Evolutionary conservation across 2,329 filamentous ascomycete genomes (phyloP).

Genomic region (Sarocladium oryzae): DNA sequence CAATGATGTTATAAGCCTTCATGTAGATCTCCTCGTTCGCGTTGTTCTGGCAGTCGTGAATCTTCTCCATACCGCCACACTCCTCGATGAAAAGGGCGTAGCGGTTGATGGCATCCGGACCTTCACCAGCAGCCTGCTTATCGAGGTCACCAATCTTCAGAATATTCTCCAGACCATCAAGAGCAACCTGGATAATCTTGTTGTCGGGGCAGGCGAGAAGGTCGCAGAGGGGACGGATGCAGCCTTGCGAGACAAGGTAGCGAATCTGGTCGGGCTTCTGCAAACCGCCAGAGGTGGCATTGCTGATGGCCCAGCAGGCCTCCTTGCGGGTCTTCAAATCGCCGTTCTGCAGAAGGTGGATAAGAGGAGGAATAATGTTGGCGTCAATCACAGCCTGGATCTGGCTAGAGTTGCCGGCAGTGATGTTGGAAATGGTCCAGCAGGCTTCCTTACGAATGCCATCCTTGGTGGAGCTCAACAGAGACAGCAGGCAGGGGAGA

Average conservation of each 20-base stretch:
- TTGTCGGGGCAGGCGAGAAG: conserved; percentile 95
- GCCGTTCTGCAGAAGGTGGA: conserved; percentile 91
- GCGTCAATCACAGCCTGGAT: conserved; percentile 96
- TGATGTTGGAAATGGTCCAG: conserved; percentile 99
- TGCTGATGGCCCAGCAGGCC: conserved; percentile 99
- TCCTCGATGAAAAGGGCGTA: conserved; percentile 98
- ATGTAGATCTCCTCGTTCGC: conserved; percentile 99
- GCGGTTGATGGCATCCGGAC: conserved; percentile 78
- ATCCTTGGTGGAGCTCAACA: conserved; percentile 95
- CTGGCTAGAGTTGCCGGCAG: conserved; percentile 93
- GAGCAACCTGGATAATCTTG: conserved; percentile 98
- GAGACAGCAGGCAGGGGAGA: conserved; percentile 82
- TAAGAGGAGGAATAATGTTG: conserved; percentile 92
- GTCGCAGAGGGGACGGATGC: conserved; percentile 96
- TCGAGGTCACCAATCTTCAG: conserved; percentile 99
- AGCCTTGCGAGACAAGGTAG: conserved; percentile 86
- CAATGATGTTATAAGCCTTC: conserved; percentile 99
- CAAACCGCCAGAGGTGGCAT: conserved; percentile 92
- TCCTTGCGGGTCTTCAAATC: conserved; percentile 99
- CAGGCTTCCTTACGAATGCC: conserved; percentile 98
- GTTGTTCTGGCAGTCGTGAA: conserved; percentile 99
- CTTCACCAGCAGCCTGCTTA: conserved; percentile 78
- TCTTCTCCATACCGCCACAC: conserved; percentile 99
- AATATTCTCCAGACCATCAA: conserved; percentile 98
- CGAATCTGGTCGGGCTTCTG: conserved; percentile 99